Evolutionary conservation across 2,329 filamentous ascomycete genomes (phyloP).

Genomic region (Lecanoromycetidae sp.): DNA sequence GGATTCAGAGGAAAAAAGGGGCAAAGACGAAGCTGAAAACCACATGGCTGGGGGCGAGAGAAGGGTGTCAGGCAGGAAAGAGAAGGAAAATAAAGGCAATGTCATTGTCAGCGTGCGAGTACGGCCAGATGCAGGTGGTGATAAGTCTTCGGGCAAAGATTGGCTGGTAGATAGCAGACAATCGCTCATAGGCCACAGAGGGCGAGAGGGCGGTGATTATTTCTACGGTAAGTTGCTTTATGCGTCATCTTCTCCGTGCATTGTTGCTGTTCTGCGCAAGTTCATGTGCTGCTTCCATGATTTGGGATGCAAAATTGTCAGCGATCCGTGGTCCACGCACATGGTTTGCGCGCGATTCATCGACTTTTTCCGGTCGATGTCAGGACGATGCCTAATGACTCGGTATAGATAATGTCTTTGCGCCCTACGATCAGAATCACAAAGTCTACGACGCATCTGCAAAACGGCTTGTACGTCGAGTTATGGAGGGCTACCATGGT

Average conservation of each 20-base stretch:
- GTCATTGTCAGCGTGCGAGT: slow-evolving; percentile 92
- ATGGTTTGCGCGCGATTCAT: too few species aligned
- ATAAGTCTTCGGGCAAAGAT: slow-evolving; percentile 58
- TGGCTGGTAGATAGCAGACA: slow-evolving; percentile 85
- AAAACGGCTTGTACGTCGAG: slow-evolving; percentile 83
- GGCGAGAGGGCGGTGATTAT: slow-evolving; percentile 86
- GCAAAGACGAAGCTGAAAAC: slow-evolving; percentile 24
- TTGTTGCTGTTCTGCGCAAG: not conserved
- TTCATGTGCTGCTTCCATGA: too few species aligned
- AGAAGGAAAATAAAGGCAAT: slow-evolving; percentile 76
- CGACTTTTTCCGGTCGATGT: not conserved
- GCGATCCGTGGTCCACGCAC: too few species aligned
- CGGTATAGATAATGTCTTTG: slow-evolving; percentile 80
- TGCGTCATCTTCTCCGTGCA: not conserved
- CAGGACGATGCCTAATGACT: slow-evolving; percentile 5
- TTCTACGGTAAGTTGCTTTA: slow-evolving; percentile 65
- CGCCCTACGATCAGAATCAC: slow-evolving; percentile 83
- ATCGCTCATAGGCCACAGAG: slow-evolving; percentile 69
- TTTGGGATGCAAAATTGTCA: too few species aligned
- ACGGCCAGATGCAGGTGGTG: slow-evolving; percentile 62
- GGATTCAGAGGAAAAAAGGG: slow-evolving; percentile 50
- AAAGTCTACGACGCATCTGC: slow-evolving; percentile 89
- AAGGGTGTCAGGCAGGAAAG: slow-evolving; percentile 22
- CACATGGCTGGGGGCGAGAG: slow-evolving; percentile 22
- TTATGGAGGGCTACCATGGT: slow-evolving; percentile 98